Evolutionary conservation across 768 basidiomycete species (phyloP), one percentile per base, ranked within the genome.

Genomic region (Pisolithus sp.): DNA sequence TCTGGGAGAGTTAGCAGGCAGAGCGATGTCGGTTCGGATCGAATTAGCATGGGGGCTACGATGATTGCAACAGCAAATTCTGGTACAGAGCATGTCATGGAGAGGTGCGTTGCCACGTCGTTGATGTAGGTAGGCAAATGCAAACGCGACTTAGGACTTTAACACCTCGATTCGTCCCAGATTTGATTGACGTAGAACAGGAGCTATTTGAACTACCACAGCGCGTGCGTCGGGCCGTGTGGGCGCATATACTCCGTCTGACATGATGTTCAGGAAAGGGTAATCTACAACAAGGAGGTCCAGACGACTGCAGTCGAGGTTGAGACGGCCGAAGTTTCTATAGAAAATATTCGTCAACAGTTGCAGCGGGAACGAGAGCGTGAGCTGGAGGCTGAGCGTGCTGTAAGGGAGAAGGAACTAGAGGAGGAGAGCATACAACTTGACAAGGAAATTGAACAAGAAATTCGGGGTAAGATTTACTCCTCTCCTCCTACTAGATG

Each of bases 141-240:
- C 42, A 23, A 23, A 21, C 46, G 57, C 53, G 15, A 31, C 30
- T 7, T 55, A 89, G 86, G 52, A 73, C 73, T 42, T 73, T 89
- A 61, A 82, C 78, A 5, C 82, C 85, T 10, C 76, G 86, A 40
- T 75, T 78, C 28, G 72, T 82, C 40, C 79, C 80, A n/a, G 89
- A 91, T 62, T 76, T 93, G n/a, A 80, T 95, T 46, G 90, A 95
- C 57, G 77, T 89, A 17, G 89, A 93, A 57, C 85, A 91, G 61
- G 93, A 96, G 62, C 71, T 96, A 5, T 95, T 91, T 58, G 93
- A 94, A 59, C 71, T 93, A 10, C 93, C 93, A 2, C 83, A 86
- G 61, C 91, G 87, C 74, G 93, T 91, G 50, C 44, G 73, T 60
- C 7, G 30, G n/a, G 36, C 13, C 17, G 23, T 34, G 23, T 38